Evolutionary conservation across 2,329 filamentous ascomycete genomes (phyloP).

Genomic region (Nigrospora osmanthi): DNA sequence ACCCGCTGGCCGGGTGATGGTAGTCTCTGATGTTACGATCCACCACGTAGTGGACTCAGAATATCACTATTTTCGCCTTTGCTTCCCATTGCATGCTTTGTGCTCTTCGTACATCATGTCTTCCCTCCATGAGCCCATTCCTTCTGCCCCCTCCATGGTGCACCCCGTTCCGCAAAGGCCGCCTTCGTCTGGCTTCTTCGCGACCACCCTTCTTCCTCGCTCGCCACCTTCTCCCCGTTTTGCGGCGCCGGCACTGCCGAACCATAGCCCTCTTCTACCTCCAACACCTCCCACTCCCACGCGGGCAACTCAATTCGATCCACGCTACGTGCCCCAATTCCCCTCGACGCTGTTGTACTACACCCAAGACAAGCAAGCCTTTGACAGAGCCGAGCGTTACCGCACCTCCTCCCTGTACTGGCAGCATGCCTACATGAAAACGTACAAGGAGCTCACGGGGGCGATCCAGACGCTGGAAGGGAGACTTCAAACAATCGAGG

Average conservation of each 20-base stretch:
- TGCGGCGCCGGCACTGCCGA: too few species aligned
- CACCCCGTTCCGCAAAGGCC: not conserved
- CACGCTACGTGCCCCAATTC: not conserved
- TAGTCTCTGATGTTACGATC: too few species aligned
- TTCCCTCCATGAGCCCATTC: not conserved
- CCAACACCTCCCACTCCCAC: too few species aligned
- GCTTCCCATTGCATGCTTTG: not conserved
- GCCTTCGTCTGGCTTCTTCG: not conserved
- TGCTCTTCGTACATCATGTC: not conserved
- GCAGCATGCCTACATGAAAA: not conserved
- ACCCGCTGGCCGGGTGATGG: not conserved
- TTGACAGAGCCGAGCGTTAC: not conserved
- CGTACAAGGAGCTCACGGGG: not conserved
- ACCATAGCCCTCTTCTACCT: too few species aligned
- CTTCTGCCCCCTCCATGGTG: not conserved
- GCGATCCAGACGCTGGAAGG: not conserved
- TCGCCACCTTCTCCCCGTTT: not conserved
- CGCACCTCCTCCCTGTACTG: not conserved
- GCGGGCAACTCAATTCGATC: not conserved
- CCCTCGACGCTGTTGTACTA: not conserved
- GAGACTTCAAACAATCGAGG: not conserved
- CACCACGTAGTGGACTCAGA: not conserved
- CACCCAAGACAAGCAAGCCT: not conserved
- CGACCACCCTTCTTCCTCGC: not conserved
- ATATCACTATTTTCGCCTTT: not conserved